Percentiles rank a stretch among this genome's conserved stretches.
phyloP scores from a whole-genome alignment of 495 filamentous ascomycete species.

The Lasiosphaeris hirsuta region DNA sequence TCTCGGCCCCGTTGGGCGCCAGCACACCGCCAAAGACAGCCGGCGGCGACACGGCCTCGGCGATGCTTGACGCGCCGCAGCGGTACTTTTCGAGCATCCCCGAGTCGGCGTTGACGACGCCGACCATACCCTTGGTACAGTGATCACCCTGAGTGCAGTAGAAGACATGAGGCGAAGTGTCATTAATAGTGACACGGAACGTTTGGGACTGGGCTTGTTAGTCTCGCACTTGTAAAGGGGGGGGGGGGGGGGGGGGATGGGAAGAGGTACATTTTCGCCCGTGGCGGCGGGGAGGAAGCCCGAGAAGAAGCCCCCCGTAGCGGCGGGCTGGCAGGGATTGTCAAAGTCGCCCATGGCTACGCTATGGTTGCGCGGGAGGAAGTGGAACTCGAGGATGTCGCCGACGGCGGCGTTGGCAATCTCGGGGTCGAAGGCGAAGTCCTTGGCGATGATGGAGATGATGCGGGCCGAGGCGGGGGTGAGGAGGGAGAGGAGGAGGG shows the following conservation, averaged over 20 bases:
- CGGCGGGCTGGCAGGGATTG: conserved; percentile 41
- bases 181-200: conserved; percentile 48
- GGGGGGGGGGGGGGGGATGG: background rate
- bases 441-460: conserved; percentile 14
- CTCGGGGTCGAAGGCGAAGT: conserved; percentile 11
- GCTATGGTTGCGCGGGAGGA: conserved; percentile 42
- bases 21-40: background rate
- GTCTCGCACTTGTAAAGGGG: background rate
- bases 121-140: conserved; percentile 47
- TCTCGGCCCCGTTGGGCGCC: background rate
- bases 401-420: conserved; percentile 31
- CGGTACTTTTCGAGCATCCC: background rate
- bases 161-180: conserved; percentile 49
- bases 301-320: conserved; percentile 37
- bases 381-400: conserved; percentile 48
- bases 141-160: conserved; percentile 39
- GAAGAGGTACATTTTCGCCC: conserved; percentile 20
- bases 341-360: conserved; percentile 42
- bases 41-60: background rate
- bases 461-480: conserved; percentile 1
- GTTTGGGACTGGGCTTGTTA: background rate
- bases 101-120: conserved; percentile 30
- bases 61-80: background rate
- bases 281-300: conserved; percentile 32
- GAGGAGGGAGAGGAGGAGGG: conserved; percentile 39